These are phyloP conservation scores for Pythium folliculosum DNA, from an alignment of 352 stramenopile species.

Conservation along the genomic window DNA sequence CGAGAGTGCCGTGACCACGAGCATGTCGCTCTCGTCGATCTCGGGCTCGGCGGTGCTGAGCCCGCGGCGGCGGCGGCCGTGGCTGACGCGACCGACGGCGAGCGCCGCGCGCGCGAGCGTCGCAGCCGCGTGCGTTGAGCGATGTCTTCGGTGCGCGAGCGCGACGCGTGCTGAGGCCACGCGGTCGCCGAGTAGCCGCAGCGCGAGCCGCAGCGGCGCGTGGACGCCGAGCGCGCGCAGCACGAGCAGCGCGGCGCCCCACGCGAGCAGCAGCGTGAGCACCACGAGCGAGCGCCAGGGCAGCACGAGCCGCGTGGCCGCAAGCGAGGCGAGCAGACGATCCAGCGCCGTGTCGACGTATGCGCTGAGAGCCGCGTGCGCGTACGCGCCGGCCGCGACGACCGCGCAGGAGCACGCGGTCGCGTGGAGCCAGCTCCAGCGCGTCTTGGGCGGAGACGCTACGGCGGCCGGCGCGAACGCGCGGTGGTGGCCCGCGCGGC, in stretches of 20 bases:
- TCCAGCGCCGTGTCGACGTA: not conserved
- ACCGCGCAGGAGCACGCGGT: conserved; percentile 69
- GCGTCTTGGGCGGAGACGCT: not conserved
- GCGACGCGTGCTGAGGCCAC: not conserved
- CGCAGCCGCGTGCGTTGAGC: not conserved
- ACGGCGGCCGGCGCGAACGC: not conserved
- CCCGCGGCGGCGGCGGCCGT: conserved; percentile 20
- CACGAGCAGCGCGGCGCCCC: conserved; percentile 48
- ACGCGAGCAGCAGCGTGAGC: conserved; percentile 38
- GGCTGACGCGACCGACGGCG: conserved; percentile 19
- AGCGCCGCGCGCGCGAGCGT: not conserved
- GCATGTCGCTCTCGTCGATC: conserved; percentile 68
- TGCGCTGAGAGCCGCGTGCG: conserved; percentile 47
- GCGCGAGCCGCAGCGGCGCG: conserved; percentile 1
- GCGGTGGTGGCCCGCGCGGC: not conserved
- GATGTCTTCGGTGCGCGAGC: not conserved
- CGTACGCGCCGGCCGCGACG: conserved; percentile 69
- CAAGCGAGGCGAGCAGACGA: not conserved
- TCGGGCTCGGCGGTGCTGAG: conserved; percentile 36
- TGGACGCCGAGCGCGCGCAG: conserved; percentile 44
- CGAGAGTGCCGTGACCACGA: conserved; percentile 75
- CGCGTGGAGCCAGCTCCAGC: conserved; percentile 78
- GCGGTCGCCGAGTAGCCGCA: not conserved
- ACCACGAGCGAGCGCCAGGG: conserved; percentile 52
- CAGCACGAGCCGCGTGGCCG: conserved; percentile 29